These are phyloP conservation scores for Calycina herbarum DNA, from an alignment of 2,329 filamentous ascomycete species.

Conservation along the genomic window DNA sequence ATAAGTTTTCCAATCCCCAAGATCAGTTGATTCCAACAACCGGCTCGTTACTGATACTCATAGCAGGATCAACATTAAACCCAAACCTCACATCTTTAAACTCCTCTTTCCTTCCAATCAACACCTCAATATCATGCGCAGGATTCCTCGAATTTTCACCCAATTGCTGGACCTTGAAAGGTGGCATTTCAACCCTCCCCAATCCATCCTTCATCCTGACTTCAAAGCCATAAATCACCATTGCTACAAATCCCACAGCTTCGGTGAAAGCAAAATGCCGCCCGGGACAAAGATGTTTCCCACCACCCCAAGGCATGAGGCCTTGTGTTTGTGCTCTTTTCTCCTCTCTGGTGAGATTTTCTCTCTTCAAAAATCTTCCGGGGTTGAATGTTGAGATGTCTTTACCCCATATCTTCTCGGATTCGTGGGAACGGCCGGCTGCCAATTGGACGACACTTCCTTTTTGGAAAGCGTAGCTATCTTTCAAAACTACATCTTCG, in stretches of 20 bases:
- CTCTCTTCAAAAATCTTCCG: conserved; percentile 41
- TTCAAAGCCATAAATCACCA: conserved; percentile 37
- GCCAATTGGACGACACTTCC: conserved; percentile 46
- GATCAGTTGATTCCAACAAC: not conserved
- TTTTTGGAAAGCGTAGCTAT: conserved; percentile 46
- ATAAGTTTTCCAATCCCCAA: not conserved
- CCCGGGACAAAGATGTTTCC: conserved; percentile 44
- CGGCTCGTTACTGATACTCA: not conserved
- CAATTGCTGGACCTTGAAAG: conserved; percentile 14
- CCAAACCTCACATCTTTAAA: conserved; percentile 30
- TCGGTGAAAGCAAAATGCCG: conserved; percentile 43
- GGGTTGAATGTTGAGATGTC: conserved; percentile 45
- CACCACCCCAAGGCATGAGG: conserved; percentile 44
- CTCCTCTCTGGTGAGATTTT: conserved; percentile 21
- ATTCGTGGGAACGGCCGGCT: conserved; percentile 44
- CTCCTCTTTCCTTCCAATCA: conserved; percentile 23
- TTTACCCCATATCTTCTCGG: conserved; percentile 45
- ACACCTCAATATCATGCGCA: conserved; percentile 18
- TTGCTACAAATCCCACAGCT: conserved; percentile 40
- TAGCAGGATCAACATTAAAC: conserved; percentile 17
- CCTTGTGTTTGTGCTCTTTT: conserved; percentile 25
- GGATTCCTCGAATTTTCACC: conserved; percentile 22
- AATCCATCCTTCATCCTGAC: conserved; percentile 24
- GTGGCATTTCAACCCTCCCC: conserved; percentile 25
- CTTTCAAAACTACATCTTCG: conserved; percentile 42